Evolutionary conservation across 352 stramenopile species (phyloP), one percentile per base, ranked within the genome.

Genomic region (Phytophthora tubulina): DNA sequence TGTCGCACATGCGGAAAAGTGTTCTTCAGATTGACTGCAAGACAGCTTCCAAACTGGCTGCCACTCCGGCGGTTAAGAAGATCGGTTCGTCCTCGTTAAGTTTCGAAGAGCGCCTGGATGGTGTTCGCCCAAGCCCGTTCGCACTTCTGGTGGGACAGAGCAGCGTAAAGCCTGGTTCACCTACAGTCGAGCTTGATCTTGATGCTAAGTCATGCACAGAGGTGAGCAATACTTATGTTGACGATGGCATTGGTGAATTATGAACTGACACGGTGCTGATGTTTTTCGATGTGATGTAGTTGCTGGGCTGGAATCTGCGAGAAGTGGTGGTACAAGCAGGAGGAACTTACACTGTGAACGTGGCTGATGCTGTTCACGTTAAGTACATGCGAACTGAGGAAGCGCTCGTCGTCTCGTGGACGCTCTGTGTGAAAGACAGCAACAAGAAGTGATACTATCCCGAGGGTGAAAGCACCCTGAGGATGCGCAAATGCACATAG

Each of bases 11-110:
- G 67, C 81, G 88, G 55, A 87, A 88, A 51, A 86, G 77, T 35
- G 86, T 94, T 63, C 73, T 88, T 14, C 62, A 90, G 36, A 55
- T 94, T 38, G 84, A 90, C 53, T 74, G 88, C 15, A 89, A 89
- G 65, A 59, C 78, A 2, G 63, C 80, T 15, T 67, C 50, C 1
- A 67, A 72, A 42, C 21, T 62, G 39, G 32, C 51, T 21, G 41
- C 69, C 2, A 58, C 42, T 9, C 41, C 55, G 3, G 49, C 27
- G 8, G 64, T 75, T 17, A 78, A 77, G 41, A 78, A 71, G 52
- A 48, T 44, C 4, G 42, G 44, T 21, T 55, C 36, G 9, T 17
- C 53, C 11, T 53, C 52, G 3, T 75, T 83, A 51, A 53, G 42
- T 9, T 91, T 89, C 38, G 81, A 92, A 30, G 79, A 90, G 53